Evolutionary conservation across 2,329 filamentous ascomycete species (phyloP).

Genomic region (Neopestalotiopsis sp.): DNA sequence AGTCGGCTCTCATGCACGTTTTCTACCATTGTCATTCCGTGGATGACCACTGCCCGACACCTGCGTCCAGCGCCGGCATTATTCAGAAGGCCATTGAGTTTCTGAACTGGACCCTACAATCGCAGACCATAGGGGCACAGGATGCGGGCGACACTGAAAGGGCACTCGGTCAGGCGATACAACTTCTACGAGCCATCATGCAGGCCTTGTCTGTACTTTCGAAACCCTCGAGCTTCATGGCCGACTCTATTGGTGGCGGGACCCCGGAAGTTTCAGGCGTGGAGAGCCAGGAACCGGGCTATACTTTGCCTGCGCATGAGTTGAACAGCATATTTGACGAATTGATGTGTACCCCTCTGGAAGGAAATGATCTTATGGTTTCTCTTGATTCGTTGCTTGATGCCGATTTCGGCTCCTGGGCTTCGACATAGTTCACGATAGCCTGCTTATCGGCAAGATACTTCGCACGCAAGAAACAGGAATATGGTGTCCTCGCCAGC

Average conservation of each 20-base stretch:
- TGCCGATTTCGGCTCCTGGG: not conserved
- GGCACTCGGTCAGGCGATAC: not conserved
- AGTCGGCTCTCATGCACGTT: constrained; percentile 8
- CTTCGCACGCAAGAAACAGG: too few species aligned
- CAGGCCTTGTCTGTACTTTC: not conserved
- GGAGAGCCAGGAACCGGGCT: not conserved
- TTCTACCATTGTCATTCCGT: constrained; percentile 4
- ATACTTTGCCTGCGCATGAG: not conserved
- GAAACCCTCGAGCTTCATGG: not conserved
- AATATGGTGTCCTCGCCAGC: too few species aligned
- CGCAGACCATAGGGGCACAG: not conserved
- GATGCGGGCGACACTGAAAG: not conserved
- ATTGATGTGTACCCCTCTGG: not conserved
- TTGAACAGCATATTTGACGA: not conserved
- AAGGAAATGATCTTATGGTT: not conserved
- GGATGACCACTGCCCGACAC: not conserved
- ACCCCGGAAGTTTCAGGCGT: not conserved
- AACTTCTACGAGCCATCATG: not conserved
- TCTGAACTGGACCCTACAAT: not conserved
- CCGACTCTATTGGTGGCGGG: not conserved
- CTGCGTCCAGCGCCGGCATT: not conserved
- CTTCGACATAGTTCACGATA: not conserved
- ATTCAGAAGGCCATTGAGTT: not conserved
- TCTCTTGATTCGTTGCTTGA: not conserved
- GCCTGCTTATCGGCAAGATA: not conserved